phyloP scores from a whole-genome alignment of 345 rosid genomes.

The Psidium guajava region DNA sequence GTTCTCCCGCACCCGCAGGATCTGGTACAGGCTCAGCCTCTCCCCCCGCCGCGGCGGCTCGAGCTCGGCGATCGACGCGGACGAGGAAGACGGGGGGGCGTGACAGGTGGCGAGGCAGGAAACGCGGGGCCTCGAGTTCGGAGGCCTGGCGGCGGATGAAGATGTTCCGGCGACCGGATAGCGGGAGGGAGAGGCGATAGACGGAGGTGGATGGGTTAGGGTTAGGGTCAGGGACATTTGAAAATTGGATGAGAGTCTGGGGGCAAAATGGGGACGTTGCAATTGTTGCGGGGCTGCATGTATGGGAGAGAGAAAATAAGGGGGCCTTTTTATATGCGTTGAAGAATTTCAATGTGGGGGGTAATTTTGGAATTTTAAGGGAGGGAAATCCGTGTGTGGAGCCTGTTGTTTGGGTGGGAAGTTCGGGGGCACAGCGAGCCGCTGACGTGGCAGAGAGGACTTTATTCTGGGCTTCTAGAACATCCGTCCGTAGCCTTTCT shows the following conservation, averaged over 20 bases:
- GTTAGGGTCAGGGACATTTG: background rate
- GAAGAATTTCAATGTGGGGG: background rate
- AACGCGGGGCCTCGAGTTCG: background rate
- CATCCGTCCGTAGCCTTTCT: background rate
- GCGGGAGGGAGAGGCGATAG: background rate
- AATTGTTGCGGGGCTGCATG: background rate
- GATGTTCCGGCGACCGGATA: background rate
- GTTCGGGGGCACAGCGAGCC: background rate
- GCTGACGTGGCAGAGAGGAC: background rate
- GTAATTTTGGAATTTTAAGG: background rate
- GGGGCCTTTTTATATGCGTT: background rate
- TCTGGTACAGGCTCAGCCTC: conserved; percentile 40
- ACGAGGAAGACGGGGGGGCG: background rate
- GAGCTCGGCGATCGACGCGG: conserved; percentile 12
- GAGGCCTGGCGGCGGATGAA: background rate
- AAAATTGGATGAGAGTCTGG: background rate
- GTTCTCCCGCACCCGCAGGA: conserved; percentile 36
- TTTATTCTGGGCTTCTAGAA: background rate
- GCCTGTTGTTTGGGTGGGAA: background rate
- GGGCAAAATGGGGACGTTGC: background rate
- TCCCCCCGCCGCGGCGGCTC: conserved; percentile 3
- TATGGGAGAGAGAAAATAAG: background rate
- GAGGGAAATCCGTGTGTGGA: background rate
- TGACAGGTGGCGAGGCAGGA: conserved; percentile 3
- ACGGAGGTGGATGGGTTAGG: background rate